phyloP scores from a whole-genome alignment of 2,329 filamentous ascomycete species.

The Epichloe baconii region DNA sequence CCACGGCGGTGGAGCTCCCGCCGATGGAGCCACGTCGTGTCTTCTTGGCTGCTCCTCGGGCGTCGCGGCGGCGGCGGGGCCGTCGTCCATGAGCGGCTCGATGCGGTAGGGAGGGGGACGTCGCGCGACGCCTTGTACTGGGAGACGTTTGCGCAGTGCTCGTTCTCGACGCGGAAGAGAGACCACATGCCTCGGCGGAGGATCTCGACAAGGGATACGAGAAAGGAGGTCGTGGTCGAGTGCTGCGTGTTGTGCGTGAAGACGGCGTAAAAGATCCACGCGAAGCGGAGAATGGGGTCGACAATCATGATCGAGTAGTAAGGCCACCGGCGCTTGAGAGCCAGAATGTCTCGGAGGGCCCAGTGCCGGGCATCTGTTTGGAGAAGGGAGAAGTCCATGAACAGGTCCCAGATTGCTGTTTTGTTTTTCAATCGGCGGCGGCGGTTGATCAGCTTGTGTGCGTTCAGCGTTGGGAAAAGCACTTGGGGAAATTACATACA shows the following conservation, averaged over 20 bases:
- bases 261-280: constrained; percentile 89
- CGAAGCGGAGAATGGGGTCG: constrained; percentile 78
- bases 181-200: constrained; percentile 82
- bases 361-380: constrained; percentile 57
- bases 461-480: no score
- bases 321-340: constrained; percentile 63
- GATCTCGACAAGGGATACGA: constrained; percentile 66
- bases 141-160: constrained; percentile 85
- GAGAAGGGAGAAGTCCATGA: constrained; percentile 92
- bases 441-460: background rate
- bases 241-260: constrained; percentile 71
- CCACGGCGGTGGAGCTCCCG: constrained; percentile 12
- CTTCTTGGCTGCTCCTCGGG: constrained; percentile 10
- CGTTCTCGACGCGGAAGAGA: constrained; percentile 90
- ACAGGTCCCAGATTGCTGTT: constrained; percentile 74
- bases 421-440: background rate
- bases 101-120: constrained; percentile 61
- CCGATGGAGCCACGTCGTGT: constrained; percentile 5
- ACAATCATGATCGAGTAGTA: constrained; percentile 79
- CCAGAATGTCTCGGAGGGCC: constrained; percentile 64
- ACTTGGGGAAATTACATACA: constrained; percentile 29
- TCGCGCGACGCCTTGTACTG: constrained; percentile 84
- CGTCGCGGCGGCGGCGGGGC: constrained; percentile 6
- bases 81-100: constrained; percentile 31
- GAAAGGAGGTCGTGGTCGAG: constrained; percentile 68